Percentiles rank a stretch among this genome's conserved stretches.
phyloP scores from a whole-genome alignment of 2,329 filamentous ascomycete species.

The Pseudogymnoascus sp. region DNA sequence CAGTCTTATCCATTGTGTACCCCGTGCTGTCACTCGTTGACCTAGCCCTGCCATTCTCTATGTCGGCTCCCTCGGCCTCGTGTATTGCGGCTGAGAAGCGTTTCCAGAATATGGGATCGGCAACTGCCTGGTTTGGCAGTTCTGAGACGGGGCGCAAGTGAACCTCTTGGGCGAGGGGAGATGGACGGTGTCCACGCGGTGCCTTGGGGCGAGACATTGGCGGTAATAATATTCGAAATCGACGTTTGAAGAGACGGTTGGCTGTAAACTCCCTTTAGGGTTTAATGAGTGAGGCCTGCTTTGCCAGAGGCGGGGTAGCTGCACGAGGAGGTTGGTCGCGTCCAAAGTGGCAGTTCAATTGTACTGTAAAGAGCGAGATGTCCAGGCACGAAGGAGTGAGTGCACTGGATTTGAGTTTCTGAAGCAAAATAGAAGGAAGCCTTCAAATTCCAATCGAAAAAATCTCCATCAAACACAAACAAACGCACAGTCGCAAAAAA shows the following conservation, averaged over 20 bases:
- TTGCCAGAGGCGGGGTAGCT: not conserved
- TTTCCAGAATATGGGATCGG: slow-evolving; percentile 28
- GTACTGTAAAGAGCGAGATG: not conserved
- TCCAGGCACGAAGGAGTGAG: slow-evolving; percentile 6
- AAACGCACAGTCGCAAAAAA: not conserved
- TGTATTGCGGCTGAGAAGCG: slow-evolving; percentile 27
- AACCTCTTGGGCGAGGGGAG: slow-evolving; percentile 27
- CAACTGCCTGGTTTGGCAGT: not conserved
- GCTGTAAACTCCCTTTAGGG: not conserved
- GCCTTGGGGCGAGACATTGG: not conserved
- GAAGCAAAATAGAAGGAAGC: not conserved
- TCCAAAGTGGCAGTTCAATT: not conserved
- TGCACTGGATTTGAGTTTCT: not conserved
- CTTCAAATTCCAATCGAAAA: not conserved
- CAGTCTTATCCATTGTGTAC: slow-evolving; percentile 15
- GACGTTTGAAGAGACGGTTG: not conserved
- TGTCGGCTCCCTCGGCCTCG: slow-evolving; percentile 20
- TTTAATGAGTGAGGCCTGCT: not conserved
- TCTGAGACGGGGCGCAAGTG: slow-evolving; percentile 19
- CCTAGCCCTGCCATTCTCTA: slow-evolving; percentile 17
- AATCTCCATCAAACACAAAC: not conserved
- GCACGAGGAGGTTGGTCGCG: not conserved
- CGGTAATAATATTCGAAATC: not conserved
- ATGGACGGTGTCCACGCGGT: slow-evolving; percentile 16
- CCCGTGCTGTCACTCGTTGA: slow-evolving; percentile 16